A percentile compares a stretch with the other conserved stretches of the same genome.
Conservation (phyloP, 2,329 filamentous ascomycete species). For the Xylariaceae sp. region DNA sequence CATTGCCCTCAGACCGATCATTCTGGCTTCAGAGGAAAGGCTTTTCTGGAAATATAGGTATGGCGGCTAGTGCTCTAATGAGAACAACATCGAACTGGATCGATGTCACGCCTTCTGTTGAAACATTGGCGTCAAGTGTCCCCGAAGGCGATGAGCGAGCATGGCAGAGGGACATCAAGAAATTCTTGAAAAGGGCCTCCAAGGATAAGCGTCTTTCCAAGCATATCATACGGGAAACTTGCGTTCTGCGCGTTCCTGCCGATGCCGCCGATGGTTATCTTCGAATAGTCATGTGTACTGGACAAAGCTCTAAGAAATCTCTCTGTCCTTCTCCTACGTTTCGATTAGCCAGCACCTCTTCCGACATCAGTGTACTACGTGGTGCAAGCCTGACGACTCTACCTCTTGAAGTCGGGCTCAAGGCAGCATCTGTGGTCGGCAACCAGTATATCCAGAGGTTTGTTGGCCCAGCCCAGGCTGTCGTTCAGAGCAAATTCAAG, state of each 20-base stretch:
- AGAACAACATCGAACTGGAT: slow-evolving; percentile 68
- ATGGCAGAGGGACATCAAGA: slow-evolving; percentile 71
- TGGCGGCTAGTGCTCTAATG: slow-evolving; percentile 69
- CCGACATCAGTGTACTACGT: slow-evolving; percentile 65
- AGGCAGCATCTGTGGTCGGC: slow-evolving; percentile 59
- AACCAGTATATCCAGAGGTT: slow-evolving; percentile 53
- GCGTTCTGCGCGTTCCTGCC: slow-evolving; percentile 68
- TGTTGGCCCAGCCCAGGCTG: slow-evolving; percentile 49
- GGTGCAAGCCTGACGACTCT: slow-evolving; percentile 70
- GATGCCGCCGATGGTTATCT: slow-evolving; percentile 72
- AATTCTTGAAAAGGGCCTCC: slow-evolving; percentile 65
- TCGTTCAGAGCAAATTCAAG: slow-evolving; percentile 50
- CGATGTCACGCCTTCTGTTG: slow-evolving; percentile 67
- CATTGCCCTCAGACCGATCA: slow-evolving; percentile 62
- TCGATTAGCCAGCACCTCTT: slow-evolving; percentile 70
- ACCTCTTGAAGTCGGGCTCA: slow-evolving; percentile 70
- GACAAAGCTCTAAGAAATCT: slow-evolving; percentile 50
- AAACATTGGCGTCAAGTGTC: slow-evolving; percentile 56
- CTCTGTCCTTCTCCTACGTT: slow-evolving; percentile 73
- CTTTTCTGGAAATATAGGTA: slow-evolving; percentile 71
- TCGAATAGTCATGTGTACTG: slow-evolving; percentile 67
- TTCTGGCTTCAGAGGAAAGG: slow-evolving; percentile 74
- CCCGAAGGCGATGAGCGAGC: slow-evolving; percentile 65
- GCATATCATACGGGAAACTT: slow-evolving; percentile 67
- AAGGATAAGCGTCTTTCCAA: slow-evolving; percentile 51